phyloP scores from a whole-genome alignment of 805 yeast species.

The Teunomyces cretensis region DNA sequence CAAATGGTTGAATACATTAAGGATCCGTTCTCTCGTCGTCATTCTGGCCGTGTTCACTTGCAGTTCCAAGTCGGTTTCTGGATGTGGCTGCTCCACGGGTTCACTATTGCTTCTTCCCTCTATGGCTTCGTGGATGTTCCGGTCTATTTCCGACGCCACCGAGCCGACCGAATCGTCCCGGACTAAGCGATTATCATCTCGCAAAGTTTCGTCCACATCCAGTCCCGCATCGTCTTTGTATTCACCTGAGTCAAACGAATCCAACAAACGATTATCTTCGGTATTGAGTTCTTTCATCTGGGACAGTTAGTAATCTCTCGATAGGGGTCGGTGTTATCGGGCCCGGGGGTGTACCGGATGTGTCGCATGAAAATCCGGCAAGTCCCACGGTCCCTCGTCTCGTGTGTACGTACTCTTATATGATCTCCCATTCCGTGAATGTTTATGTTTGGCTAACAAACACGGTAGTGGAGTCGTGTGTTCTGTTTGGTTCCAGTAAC shows the following conservation, averaged over 20 bases:
- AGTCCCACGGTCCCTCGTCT: no score
- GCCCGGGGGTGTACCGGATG: no score
- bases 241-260: conserved; percentile 4
- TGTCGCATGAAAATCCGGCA: no score
- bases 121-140: conserved; percentile 17
- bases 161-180: background rate
- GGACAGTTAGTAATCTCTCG: background rate
- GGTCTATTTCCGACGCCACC: conserved; percentile 14
- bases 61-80: conserved; percentile 27
- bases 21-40: conserved; percentile 29
- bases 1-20: conserved; percentile 31
- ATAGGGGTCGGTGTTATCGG: background rate
- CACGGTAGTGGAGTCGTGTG: no score
- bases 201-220: background rate
- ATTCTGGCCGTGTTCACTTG: conserved; percentile 20
- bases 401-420: no score
- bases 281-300: conserved; percentile 1
- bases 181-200: background rate
- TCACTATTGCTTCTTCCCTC: conserved; percentile 8
- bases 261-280: conserved; percentile 8
- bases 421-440: no score
- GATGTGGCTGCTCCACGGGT: conserved; percentile 7
- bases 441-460: no score
- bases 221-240: background rate
- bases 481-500: no score